Evolutionary conservation across 768 basidiomycete genomes (phyloP).

Genomic region (Lactarius quietus): DNA sequence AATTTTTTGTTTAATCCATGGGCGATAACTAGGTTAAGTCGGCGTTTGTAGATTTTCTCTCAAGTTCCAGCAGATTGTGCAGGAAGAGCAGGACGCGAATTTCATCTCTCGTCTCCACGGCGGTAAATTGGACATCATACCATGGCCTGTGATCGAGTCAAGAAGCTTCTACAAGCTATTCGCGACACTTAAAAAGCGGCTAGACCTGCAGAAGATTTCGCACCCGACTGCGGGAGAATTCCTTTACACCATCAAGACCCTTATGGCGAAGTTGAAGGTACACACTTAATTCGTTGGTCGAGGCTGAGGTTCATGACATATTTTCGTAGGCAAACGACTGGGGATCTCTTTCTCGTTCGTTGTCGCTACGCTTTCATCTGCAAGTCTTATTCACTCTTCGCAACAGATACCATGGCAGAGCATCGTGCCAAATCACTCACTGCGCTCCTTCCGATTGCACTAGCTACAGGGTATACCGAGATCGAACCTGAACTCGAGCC

Average conservation of each 20-base stretch:
- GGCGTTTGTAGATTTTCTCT: slow-evolving; percentile 44
- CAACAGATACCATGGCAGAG: slow-evolving; percentile 46
- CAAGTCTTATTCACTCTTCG: background rate
- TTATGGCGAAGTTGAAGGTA: slow-evolving; percentile 20
- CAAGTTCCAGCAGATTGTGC: slow-evolving; percentile 59
- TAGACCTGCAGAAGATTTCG: slow-evolving; percentile 49
- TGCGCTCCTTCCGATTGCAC: slow-evolving; percentile 43
- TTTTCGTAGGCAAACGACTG: slow-evolving; percentile 53
- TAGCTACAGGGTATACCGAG: slow-evolving; percentile 47
- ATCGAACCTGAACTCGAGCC: slow-evolving; percentile 44
- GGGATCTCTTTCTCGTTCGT: slow-evolving; percentile 61
- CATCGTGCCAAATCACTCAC: slow-evolving; percentile 41
- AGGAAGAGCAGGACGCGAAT: slow-evolving; percentile 56
- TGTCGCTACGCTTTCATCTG: background rate
- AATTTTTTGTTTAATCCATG: slow-evolving; percentile 22
- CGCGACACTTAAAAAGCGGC: slow-evolving; percentile 40
- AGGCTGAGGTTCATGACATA: background rate
- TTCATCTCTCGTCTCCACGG: slow-evolving; percentile 61
- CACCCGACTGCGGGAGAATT: slow-evolving; percentile 53
- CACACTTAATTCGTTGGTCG: background rate
- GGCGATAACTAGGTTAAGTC: background rate
- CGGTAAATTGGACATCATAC: slow-evolving; percentile 53
- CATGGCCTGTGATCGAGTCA: slow-evolving; percentile 66
- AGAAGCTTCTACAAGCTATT: slow-evolving; percentile 56
- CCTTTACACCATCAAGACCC: slow-evolving; percentile 30